Evolutionary conservation across 2,329 filamentous ascomycete genomes (phyloP), one percentile per base, ranked within the genome.

Genomic region (Epichloe baconii): DNA sequence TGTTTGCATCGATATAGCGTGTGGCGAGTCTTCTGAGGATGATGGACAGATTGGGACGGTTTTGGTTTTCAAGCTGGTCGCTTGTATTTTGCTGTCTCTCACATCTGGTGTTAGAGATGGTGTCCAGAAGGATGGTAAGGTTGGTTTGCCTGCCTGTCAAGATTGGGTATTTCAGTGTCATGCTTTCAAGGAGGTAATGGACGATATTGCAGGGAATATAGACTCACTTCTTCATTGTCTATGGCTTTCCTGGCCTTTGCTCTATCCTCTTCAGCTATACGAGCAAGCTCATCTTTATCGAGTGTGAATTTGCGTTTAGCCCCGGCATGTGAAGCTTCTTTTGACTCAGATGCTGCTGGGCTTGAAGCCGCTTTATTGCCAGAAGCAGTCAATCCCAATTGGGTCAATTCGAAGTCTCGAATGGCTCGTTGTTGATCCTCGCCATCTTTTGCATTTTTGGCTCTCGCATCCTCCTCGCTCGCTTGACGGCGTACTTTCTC

Each of bases 71-170:
- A 80, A 83, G n/a, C 68, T 68, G 40, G 78, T 69, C 6, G 76
- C 68, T 61, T 81, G 72, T 49, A 82, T 71, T 49, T 75, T 71
- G 47, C 73, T 64, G 49, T 66, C 60, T 45, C 66, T 62, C 36
- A 66, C 65, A 41, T 68, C 66, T 12, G 88, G 88, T 0, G 86
- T 94, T 52, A 91, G 78, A 0, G 85, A 87, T 0, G 89, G 91
- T 1, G 91, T 85, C 93, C 91, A 97, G 69, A 97, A 97, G 0
- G 88, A 94, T 0, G 88, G 87, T 0, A 95, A 70, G 15, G 77
- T 76, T 1, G 80, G 77, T 66, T 85, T 86, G 8, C 77, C 73
- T 3, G 80, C 77, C 62, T 81, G 3, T 79, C 76, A 62, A 80
- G 67, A 58, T n/a, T 38, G 47, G 14, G 15, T 59, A 34, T 41